phyloP scores from a whole-genome alignment of 1,139 yeast genomes.

The Magnusiomyces ingens region DNA sequence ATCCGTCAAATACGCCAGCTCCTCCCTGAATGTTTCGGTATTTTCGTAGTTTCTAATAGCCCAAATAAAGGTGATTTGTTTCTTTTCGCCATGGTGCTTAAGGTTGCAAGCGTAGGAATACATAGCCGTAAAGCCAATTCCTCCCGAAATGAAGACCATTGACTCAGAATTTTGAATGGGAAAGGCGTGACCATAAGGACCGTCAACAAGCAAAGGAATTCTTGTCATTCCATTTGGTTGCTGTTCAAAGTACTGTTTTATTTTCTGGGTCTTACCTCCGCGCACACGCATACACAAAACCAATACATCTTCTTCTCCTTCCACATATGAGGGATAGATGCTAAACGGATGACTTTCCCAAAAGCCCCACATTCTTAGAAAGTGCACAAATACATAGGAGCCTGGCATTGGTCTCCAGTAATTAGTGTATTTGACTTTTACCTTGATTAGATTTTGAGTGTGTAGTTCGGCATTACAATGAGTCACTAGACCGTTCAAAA shows the following conservation, averaged over 20 bases:
- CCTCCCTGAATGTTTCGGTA: conserved; percentile 46
- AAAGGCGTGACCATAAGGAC: conserved; percentile 49
- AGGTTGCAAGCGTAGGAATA: conserved; percentile 26
- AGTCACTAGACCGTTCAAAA: conserved; percentile 37
- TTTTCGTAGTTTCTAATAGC: conserved; percentile 43
- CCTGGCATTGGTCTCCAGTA: conserved; percentile 48
- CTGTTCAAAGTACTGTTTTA: conserved; percentile 20
- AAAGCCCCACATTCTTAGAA: conserved; percentile 42
- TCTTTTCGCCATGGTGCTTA: conserved; percentile 19
- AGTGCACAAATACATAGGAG: conserved; percentile 51
- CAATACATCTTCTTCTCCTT: conserved; percentile 24
- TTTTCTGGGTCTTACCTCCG: conserved; percentile 27
- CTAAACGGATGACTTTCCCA: conserved; percentile 69
- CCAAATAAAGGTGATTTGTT: conserved; percentile 45
- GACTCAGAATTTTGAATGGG: conserved; percentile 47
- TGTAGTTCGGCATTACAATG: conserved; percentile 32
- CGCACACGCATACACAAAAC: conserved; percentile 32
- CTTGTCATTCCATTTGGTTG: conserved; percentile 18
- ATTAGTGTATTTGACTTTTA: conserved; percentile 24
- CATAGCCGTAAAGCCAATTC: conserved; percentile 60
- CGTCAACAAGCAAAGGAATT: conserved; percentile 43
- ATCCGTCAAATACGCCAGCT: conserved; percentile 35
- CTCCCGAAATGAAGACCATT: conserved; percentile 49
- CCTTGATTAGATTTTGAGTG: conserved; percentile 25
- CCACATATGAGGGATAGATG: conserved; percentile 31